Percentiles rank a stretch among this genome's conserved stretches.
These are phyloP conservation scores for Fusarium sp. DNA, from an alignment of 2,329 filamentous ascomycete genomes.

Conservation along the genomic window DNA sequence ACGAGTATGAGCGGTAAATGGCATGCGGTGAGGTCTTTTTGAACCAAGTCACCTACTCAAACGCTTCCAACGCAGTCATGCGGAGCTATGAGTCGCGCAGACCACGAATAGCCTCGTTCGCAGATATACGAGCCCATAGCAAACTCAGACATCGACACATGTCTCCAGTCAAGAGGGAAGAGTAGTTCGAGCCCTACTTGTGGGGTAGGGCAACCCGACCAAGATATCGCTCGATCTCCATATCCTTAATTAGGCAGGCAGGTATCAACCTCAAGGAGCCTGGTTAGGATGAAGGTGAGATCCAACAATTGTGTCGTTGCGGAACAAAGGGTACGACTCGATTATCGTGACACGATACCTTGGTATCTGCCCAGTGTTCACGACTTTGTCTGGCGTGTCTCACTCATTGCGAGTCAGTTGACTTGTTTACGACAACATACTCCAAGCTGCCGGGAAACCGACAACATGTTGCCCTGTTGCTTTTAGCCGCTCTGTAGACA, in stretches of 20 bases:
- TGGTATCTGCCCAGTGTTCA: not conserved
- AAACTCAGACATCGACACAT: not conserved
- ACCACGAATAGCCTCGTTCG: conserved; percentile 9
- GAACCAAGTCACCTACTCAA: not conserved
- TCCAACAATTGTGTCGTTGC: not conserved
- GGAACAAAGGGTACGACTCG: not conserved
- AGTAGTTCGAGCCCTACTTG: conserved; percentile 16
- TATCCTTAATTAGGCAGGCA: not conserved
- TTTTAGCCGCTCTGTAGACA: not conserved
- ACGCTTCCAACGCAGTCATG: not conserved
- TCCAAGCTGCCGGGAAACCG: not conserved
- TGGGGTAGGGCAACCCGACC: conserved; percentile 7
- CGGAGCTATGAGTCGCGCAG: not conserved
- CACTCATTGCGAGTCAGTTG: not conserved
- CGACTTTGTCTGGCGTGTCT: not conserved
- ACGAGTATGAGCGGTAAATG: not conserved
- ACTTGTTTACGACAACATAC: not conserved
- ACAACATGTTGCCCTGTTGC: not conserved
- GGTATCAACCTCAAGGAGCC: conserved; percentile 1
- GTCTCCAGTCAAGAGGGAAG: not conserved
- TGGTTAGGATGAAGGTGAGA: not conserved
- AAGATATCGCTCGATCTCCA: conserved; percentile 10
- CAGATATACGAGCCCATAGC: not conserved
- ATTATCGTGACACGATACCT: not conserved
- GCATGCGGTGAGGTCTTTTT: conserved; percentile 4